Evolutionary conservation across 2,329 filamentous ascomycete species (phyloP).

Genomic region (Lasiodiplodia hormozganensis): DNA sequence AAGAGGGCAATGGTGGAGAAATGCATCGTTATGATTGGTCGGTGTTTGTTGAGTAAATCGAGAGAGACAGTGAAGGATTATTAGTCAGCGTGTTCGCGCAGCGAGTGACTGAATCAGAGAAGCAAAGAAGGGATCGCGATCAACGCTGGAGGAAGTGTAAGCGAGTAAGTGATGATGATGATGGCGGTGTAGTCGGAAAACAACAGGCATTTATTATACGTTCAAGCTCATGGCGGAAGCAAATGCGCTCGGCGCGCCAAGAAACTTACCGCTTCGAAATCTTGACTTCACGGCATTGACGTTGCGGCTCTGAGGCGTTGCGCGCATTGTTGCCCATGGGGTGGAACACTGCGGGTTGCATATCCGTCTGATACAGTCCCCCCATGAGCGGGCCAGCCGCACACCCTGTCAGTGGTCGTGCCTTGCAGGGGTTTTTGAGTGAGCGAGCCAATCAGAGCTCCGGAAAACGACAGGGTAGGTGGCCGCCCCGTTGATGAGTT

Average conservation of each 20-base stretch:
- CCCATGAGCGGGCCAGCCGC: no score
- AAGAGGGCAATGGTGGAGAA: constrained; percentile 37
- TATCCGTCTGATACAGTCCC: neutral
- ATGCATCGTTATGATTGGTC: constrained; percentile 14
- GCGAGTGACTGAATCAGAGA: neutral
- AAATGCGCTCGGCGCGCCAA: neutral
- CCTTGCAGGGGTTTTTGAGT: no score
- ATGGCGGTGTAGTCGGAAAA: neutral
- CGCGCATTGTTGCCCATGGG: no score
- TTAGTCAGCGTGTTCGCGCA: constrained; percentile 17
- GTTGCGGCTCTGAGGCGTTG: constrained; percentile 22
- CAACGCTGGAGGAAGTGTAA: constrained; percentile 5
- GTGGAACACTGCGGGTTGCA: constrained; percentile 9
- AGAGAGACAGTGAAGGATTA: constrained; percentile 18
- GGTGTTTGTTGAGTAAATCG: neutral
- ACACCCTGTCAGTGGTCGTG: no score
- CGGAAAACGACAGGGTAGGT: no score
- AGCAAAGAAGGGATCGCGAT: constrained; percentile 3
- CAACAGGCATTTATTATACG: constrained; percentile 8
- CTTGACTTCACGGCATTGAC: constrained; percentile 16
- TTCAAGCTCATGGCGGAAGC: constrained; percentile 8
- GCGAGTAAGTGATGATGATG: neutral
- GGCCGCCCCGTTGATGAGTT: no score
- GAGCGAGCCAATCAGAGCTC: no score
- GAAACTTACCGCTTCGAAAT: neutral